Base-by-base conservation (phyloP, 1,139 yeast species). In the Scheffersomyces cryptocercus region DNA sequence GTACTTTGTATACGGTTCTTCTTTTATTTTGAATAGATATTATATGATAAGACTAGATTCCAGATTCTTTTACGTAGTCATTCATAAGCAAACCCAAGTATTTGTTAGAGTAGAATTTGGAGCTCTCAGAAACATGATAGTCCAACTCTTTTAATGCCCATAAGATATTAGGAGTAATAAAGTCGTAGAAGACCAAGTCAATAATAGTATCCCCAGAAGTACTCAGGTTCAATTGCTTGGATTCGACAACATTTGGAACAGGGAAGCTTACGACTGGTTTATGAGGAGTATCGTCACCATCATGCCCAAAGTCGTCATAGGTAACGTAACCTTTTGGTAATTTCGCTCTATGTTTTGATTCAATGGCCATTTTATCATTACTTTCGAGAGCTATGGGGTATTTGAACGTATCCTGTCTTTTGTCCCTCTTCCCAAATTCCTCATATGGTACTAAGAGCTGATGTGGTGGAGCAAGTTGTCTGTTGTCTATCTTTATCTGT, bases 201-300 rank as follows among this genome's bases (percentile, higher is more conserved):
- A 84, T 82, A 5, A 42, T 42, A 1, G 55, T 45, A n/a, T 66
- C 65, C 9, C 48, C 54, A 3, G 48, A 55, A 3, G 54, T 46
- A 2, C 47, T 42, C 7, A 51, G 41, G 5, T 53, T 43, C 15
- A 65, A 46, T 42, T 65, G 64, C 10, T 51, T 57, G 1, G 84
- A 65, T 54, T 82, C 85, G 13, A 91, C 81, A 5, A 88, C 95
- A 54, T 88, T 89, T 3, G 97, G 96, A 4, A 88, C 71, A 4
- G 77, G 77, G 57, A 75, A 84, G 46, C 75, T 70, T 0, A 72
- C 70, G 43, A 85, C 77, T 1, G 86, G 77, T 43, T 70, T 73
- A 63, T 93, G 99, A 1, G 77, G 69, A 0, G 96, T 89, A 58
- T 93, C 98, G 59, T 93, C 99, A 12, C 99, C 99, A 50, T 81